Evolutionary conservation across 345 rosid species (phyloP).

Genomic region (Trapa bicornis): DNA sequence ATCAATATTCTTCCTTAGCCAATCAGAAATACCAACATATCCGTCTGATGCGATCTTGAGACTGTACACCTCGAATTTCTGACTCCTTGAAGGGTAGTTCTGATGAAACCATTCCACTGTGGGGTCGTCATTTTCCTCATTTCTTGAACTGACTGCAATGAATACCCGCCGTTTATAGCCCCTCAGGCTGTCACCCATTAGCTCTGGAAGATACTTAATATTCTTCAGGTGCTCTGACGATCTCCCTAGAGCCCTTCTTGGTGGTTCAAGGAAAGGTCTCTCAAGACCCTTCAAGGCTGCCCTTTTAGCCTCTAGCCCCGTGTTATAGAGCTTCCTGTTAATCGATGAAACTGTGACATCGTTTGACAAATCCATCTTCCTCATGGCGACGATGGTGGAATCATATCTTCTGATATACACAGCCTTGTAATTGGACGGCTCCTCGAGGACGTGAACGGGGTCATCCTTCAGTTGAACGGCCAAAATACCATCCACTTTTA

Average conservation of each 20-base stretch:
- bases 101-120: conserved; percentile 21
- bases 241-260: conserved; percentile 13
- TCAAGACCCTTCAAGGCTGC: conserved; percentile 24
- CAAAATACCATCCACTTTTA: conserved; percentile 35
- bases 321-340: conserved; percentile 16
- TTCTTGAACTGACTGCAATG: conserved; percentile 14
- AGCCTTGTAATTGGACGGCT: conserved; percentile 22
- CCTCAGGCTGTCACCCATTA: conserved; percentile 26
- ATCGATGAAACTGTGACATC: conserved; percentile 1
- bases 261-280: conserved; percentile 30
- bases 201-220: conserved; percentile 26
- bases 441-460: conserved; percentile 12
- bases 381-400: conserved; percentile 29
- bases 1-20: conserved; percentile 21
- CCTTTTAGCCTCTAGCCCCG: conserved; percentile 20
- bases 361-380: conserved; percentile 14
- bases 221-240: conserved; percentile 12
- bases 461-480: conserved; percentile 18
- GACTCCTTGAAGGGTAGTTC: conserved; percentile 24
- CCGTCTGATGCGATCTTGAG: conserved; percentile 7
- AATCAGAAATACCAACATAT: conserved; percentile 14
- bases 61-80: conserved; percentile 19
- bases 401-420: conserved; percentile 22
- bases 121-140: conserved; percentile 12
- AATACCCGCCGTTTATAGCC: conserved; percentile 20